Evolutionary conservation across 2,329 filamentous ascomycete genomes (phyloP).

Genomic region (Fusarium nisikadoi): DNA sequence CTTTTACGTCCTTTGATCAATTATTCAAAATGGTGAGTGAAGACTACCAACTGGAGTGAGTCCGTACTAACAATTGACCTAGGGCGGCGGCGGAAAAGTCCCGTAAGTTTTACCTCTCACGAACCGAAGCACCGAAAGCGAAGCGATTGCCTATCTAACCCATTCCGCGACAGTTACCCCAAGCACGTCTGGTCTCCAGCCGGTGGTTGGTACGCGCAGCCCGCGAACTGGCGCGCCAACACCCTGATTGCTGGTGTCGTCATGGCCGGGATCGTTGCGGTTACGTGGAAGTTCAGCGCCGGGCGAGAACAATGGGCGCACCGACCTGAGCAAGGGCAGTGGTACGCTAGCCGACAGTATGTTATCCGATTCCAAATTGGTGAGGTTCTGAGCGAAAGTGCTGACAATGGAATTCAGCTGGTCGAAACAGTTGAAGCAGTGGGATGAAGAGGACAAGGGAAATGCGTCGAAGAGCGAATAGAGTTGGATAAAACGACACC

Average conservation of each 20-base stretch:
- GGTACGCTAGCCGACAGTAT: conserved; percentile 87
- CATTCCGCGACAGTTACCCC: conserved; percentile 73
- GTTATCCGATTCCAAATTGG: conserved; percentile 49
- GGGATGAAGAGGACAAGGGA: conserved; percentile 56
- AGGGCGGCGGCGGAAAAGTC: conserved; percentile 80
- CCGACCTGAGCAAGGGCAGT: conserved; percentile 80
- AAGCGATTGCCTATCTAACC: conserved; percentile 28
- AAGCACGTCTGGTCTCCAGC: conserved; percentile 99
- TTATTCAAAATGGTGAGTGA: conserved; percentile 66
- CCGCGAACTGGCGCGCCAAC: conserved; percentile 94
- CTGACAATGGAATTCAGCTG: conserved; percentile 50
- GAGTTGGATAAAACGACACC: conserved; percentile 24
- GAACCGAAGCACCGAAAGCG: conserved; percentile 27
- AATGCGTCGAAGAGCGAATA: conserved; percentile 45
- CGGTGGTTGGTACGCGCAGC: conserved; percentile 97
- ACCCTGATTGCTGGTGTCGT: conserved; percentile 79
- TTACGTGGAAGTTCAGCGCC: conserved; percentile 78
- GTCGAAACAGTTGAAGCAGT: conserved; percentile 58
- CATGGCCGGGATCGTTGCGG: conserved; percentile 73
- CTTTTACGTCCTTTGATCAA: conserved; percentile 50
- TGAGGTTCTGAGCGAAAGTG: neutral
- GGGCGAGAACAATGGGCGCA: conserved; percentile 77
- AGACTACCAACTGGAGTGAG: neutral
- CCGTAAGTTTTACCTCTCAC: conserved; percentile 58
- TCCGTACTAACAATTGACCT: conserved; percentile 53